Evolutionary conservation across 768 basidiomycete genomes (phyloP).

Genomic region (Psilocybe cyanescens): DNA sequence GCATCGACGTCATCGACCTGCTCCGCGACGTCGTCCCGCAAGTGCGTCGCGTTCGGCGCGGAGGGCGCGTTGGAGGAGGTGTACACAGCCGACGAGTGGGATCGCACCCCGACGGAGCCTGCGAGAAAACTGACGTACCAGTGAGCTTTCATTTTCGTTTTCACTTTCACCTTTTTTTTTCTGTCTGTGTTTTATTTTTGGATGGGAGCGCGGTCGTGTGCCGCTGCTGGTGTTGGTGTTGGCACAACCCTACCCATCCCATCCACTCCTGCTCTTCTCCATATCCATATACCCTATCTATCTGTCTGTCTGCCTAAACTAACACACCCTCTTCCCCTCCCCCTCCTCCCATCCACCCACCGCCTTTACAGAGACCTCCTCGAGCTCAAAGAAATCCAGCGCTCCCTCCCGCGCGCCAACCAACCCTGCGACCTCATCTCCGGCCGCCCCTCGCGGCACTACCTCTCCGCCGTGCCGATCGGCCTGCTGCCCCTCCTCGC

Average conservation of each 20-base stretch:
- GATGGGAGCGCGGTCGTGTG: too few relatives aligned
- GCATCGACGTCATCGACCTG: conserved; percentile 7
- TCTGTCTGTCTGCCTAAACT: conserved; percentile 5
- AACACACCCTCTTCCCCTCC: neutral
- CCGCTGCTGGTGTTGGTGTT: too few relatives aligned
- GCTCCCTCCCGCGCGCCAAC: conserved; percentile 60
- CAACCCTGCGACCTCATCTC: conserved; percentile 50
- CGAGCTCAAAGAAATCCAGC: conserved; percentile 72
- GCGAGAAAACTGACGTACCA: conserved; percentile 65
- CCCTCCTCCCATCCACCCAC: conserved; percentile 2
- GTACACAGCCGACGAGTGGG: conserved; percentile 77
- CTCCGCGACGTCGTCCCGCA: conserved; percentile 29
- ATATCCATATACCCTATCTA: conserved; percentile 1
- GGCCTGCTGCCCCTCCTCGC: conserved; percentile 60
- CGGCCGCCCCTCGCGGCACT: conserved; percentile 42
- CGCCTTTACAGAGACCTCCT: conserved; percentile 53
- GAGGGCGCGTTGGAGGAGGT: conserved; percentile 56
- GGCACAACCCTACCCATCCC: too few relatives aligned
- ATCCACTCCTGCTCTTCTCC: too few relatives aligned
- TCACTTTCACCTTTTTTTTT: conserved; percentile 2
- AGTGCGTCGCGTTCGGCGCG: conserved; percentile 67
- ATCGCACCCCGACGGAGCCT: conserved; percentile 72
- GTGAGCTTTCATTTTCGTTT: conserved; percentile 45
- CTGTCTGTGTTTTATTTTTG: neutral
- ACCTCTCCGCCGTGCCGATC: conserved; percentile 62